Base-by-base conservation (phyloP, 441 rosid species). In the Isatis lusitanica region DNA sequence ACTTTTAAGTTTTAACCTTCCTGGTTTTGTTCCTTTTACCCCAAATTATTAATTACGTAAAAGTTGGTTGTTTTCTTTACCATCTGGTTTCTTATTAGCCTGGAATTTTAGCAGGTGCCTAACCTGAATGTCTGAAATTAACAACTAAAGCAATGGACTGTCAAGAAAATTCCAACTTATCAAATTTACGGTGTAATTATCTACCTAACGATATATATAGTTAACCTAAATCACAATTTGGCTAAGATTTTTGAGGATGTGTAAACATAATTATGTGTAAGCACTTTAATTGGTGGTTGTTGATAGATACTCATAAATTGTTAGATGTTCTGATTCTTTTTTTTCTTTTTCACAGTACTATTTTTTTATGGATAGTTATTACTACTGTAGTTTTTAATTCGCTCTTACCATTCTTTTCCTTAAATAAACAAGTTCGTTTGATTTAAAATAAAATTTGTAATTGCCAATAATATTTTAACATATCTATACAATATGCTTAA, bases 131-230 rank as follows among this genome's bases (percentile, higher is more conserved):
- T 36, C 21, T 15, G 40, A 55, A 64, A 24, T 15, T 15, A 64
- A 73, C 58, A 64, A 64, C 71, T 64, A 55, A 31, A 64, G 40
- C 48, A 24, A 31, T 17, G 24, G 3, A 30, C 51, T 42, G n/a
- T 63, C 38, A 55, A 63, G 40, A 12, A 10, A 44, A 30, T 40
- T 63, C 15, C 12, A 73, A 53, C 18, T 5, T 63, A 24, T 35
- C 39, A 11, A 11, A 44, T 73, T 43, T 64, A 64, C 17, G 16
- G 36, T 73, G 28, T 56, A 64, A 44, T 64, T 24, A 44, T 21
- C 65, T 56, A 63, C 57, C 70, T 63, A 64, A 55, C 39, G 40
- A 33, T 21, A 55, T 55, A 12, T 50, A 12, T 50, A 16, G 38
- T 36, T 47, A 28, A 70, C 44, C 57, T 58, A 46, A 61, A 17